Base-by-base conservation (phyloP, 73 alveolate genomes). In the Paramecium caudatum region DNA sequence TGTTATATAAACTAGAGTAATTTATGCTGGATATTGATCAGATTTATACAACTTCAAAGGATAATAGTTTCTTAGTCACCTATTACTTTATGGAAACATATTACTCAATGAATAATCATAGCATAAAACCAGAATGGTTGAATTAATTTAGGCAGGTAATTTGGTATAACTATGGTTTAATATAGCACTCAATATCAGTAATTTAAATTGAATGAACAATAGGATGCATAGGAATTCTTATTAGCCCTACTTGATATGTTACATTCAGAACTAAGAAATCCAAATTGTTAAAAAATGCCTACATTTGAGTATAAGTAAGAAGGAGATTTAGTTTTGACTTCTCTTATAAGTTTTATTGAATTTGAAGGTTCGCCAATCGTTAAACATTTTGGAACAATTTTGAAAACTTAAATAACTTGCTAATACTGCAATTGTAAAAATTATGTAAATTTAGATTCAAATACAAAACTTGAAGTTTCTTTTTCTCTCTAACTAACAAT, bases 161-260 rank as follows among this genome's bases (percentile, higher is more conserved):
- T 65, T n/a, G 62, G 88, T 74, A 45, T n/a, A 43, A 74, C 80
- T 27, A 5, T 0, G 2, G 68, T 36, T 32, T 65, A 30, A 65
- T 16, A 32, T 25, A 65, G 83, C 34, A 25, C 83, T 9, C n/a
- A 65, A 16, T 74, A 8, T 21, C 88, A 63, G 19, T 13, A 74
- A 37, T 74, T 74, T 74, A 74, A 36, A 13, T 30, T 36, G 1
- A 37, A 45, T 23, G 43, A 74, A 43, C 32, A 74, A 21, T 74
- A 74, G 47, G 88, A 74, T 74, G 88, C 88, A 12, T 74, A 74
- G 32, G 88, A 74, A 37, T 74, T 74, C 55, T 39, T 74, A 12
- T 10, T 41, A 19, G 68, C 68, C 16, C 47, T 74, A 21, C 47
- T 74, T 3, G 88, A 74, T 15, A 74, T 74, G 68, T 45, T 74